These are phyloP conservation scores for Penicillium herquei DNA, from an alignment of 495 filamentous ascomycete species.

Conservation along the genomic window DNA sequence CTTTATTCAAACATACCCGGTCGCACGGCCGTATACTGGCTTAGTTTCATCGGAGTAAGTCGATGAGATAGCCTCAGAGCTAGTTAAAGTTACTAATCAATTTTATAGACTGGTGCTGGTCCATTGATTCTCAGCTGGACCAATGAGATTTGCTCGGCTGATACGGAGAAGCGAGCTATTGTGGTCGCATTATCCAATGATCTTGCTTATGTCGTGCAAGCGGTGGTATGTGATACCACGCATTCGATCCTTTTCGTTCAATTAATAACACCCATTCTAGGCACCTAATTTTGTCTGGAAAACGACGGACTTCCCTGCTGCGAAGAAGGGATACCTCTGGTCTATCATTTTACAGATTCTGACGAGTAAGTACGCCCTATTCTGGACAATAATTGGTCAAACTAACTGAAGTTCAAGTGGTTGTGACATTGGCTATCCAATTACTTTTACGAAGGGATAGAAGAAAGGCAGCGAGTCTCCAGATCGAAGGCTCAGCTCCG, in stretches of 20 bases:
- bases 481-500: background rate
- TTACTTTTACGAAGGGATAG: background rate
- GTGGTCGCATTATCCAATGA: constrained; percentile 25
- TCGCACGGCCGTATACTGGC: constrained; percentile 29
- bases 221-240: constrained; percentile 19
- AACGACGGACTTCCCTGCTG: constrained; percentile 35
- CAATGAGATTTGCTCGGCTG: constrained; percentile 29
- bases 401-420: background rate
- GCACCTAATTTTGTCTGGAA: constrained; percentile 42
- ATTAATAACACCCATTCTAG: constrained; percentile 2
- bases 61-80: no score
- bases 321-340: constrained; percentile 34
- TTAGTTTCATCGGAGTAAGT: constrained; percentile 23
- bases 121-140: constrained; percentile 27
- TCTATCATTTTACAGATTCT: constrained; percentile 28
- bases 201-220: constrained; percentile 28
- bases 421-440: background rate
- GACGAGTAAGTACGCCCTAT: constrained; percentile 9
- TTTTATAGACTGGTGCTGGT: constrained; percentile 19
- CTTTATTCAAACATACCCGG: constrained; percentile 32
- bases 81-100: no score
- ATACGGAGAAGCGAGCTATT: constrained; percentile 26
- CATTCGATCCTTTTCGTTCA: background rate
- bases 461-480: background rate
- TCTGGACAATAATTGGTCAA: background rate